Base-by-base conservation (phyloP, 805 yeast species). In the Candida hungchunana region DNA sequence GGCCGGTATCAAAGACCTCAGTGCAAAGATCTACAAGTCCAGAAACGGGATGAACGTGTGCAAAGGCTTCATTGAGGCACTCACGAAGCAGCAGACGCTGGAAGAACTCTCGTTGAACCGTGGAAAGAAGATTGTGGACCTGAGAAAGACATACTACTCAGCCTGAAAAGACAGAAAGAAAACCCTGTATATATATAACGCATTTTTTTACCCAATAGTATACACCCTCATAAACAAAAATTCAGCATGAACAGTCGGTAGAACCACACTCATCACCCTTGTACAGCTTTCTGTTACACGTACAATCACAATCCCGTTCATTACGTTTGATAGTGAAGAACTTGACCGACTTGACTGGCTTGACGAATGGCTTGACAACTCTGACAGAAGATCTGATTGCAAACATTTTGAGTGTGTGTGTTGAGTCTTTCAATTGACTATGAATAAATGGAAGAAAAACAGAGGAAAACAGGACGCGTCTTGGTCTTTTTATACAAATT, bases 11-110 rank as follows among this genome's bases (percentile, higher is more conserved):
- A 84, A 82, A 61, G 98, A 93, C 63, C 67, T 93, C 53, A 77
- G 88, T 51, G 96, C 94, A 5, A 90, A 90, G 57, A 84, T 90
- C 31, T 86, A 83, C 69, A 82, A 88, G 54, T 85, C 96, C 24
- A 77, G 97, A 69, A 93, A 90, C 65, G 82, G 82, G 34, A 87
- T 93, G 95, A 89, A 89, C 62, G 94, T 89, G 32, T 86, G 86
- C 39, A 88, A 89, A 66, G 93, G 90, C 29, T 75, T 89, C 34
- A 69, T 89, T 40, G 94, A 86, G 59, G 96, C 96, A 1, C 73
- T 93, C 47, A 68, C 73, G 34, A 76, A 78, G 53, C 97, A 89
- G 63, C 76, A 75, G 46, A 73, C 94, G 2, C 71, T 86, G 51
- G 94, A 85, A 52, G 95, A 88, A 51, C 72, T 90, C 58, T 96